A percentile compares a stretch with the other conserved stretches of the same genome.
Evolutionary conservation across 2,329 filamentous ascomycete species (phyloP).

Genomic region (Rachicladosporium sp.): DNA sequence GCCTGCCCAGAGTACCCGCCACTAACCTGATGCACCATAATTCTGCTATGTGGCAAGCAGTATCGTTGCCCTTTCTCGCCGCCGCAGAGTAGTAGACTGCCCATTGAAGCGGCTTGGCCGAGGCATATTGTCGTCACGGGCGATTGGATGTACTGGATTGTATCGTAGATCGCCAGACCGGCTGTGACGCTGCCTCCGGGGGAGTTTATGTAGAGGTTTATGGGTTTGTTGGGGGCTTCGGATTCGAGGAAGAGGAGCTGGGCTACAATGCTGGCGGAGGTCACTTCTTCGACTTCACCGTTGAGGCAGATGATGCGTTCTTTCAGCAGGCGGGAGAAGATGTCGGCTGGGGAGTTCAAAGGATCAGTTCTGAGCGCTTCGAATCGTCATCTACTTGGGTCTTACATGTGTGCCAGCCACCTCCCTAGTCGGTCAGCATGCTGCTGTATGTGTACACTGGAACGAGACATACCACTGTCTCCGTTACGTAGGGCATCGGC

Average conservation of each 20-base stretch:
- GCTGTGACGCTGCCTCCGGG: conserved; percentile 88
- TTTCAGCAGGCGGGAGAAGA: conserved; percentile 35
- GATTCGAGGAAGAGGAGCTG: conserved; percentile 97
- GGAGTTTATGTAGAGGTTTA: conserved; percentile 96
- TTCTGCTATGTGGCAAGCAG: conserved; percentile 80
- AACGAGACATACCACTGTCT: conserved; percentile 30
- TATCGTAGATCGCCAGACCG: conserved; percentile 84
- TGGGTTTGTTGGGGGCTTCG: conserved; percentile 85
- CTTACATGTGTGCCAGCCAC: conserved; percentile 38
- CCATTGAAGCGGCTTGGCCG: conserved; percentile 92
- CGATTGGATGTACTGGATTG: conserved; percentile 91
- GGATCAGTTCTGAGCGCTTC: background rate
- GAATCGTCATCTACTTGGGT: background rate
- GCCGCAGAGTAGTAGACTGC: conserved; percentile 73
- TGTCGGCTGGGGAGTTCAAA: conserved; percentile 23
- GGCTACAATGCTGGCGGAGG: conserved; percentile 87
- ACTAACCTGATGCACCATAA: conserved; percentile 95
- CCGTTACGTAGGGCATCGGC: conserved; percentile 39
- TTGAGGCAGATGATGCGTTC: conserved; percentile 93
- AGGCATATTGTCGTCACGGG: conserved; percentile 92
- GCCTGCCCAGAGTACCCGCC: conserved; percentile 59
- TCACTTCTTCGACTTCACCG: conserved; percentile 76
- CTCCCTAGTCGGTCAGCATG: conserved; percentile 30
- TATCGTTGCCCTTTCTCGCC: conserved; percentile 76
- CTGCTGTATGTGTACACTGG: background rate